Evolutionary conservation across 2,329 filamentous ascomycete genomes (phyloP).

Genomic region (Colletotrichum zoysiae): DNA sequence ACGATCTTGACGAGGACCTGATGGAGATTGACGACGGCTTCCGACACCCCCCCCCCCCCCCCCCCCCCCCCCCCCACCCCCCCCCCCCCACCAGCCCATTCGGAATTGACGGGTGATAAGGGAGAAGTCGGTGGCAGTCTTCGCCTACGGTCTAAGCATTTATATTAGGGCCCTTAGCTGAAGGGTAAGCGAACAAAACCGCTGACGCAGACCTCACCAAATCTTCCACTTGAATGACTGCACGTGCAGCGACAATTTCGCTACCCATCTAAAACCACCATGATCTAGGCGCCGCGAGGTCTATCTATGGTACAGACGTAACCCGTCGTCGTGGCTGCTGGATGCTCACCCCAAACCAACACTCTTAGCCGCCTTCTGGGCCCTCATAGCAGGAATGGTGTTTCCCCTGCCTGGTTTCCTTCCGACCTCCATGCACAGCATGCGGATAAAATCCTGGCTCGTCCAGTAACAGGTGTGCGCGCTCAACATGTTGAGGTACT

Average conservation of each 20-base stretch:
- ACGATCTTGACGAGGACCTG: constrained; percentile 66
- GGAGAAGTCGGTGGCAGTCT: background rate
- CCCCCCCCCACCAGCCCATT: too few species aligned
- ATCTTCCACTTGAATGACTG: background rate
- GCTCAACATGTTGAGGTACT: constrained; percentile 96
- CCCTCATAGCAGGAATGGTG: constrained; percentile 69
- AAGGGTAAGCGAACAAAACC: too few species aligned
- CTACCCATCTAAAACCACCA: background rate
- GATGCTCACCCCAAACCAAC: constrained; percentile 7
- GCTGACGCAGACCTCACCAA: background rate
- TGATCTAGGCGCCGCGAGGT: background rate
- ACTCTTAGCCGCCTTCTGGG: constrained; percentile 63
- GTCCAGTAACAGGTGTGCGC: constrained; percentile 97
- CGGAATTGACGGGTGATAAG: background rate
- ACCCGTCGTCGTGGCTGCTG: background rate
- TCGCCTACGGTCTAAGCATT: background rate
- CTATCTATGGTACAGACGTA: background rate
- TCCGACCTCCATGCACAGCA: constrained; percentile 90
- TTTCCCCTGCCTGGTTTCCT: constrained; percentile 75
- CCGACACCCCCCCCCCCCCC: constrained; percentile 31
- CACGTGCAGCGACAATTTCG: background rate
- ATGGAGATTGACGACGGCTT: constrained; percentile 61
- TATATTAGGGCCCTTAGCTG: background rate
- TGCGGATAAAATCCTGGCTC: constrained; percentile 86
- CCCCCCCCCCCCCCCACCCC: too few species aligned